Base-by-base conservation (phyloP, 257 asterid genomes). In the Coffea canephora region DNA sequence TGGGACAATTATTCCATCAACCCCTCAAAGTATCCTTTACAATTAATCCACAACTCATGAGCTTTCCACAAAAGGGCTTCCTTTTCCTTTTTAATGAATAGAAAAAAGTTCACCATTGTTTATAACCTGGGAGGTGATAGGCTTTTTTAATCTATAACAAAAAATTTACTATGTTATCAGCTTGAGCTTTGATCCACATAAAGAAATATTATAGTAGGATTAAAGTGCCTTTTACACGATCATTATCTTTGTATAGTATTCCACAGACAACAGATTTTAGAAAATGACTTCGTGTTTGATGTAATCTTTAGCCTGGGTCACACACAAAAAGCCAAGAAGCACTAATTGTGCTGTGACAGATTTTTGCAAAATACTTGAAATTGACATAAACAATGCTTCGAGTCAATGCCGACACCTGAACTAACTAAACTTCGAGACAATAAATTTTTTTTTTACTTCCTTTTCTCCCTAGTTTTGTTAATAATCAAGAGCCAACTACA, bases 1-100 rank as follows among this genome's bases (percentile, higher is more conserved):
- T 87, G 93, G 87, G 86, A 85, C 91, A 80, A 78, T 79, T 85
- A 82, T 83, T 87, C 86, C 83, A 82, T 77, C 74, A 41, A 79
- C 76, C 71, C 54, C 57, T 79, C 68, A 55, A 45, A 46, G 70
- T 31, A 74, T 39, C 62, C 62, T 31, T 62, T 25, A 75, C 62
- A 39, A 45, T 75, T 59, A 61, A 75, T 46, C 79, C 45, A 23
- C 50, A 1, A 41, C 45, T 52, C 15, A 7, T 73, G 27, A 52
- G 45, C 64, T 23, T 49, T 74, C 7, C 25, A 34, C 43, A 50
- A 48, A 39, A 41, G 16, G 50, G 50, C 2, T 75, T 74, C 45
- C 3, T 76, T 21, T 13, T 12, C 45, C 16, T 55, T 10, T 59
- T 70, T 39, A 48, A 11, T 61, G 34, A 39, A 50, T 39, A 65